Evolutionary conservation across 768 basidiomycete species (phyloP).

Genomic region (Chalciporus sphaerocephalus): DNA sequence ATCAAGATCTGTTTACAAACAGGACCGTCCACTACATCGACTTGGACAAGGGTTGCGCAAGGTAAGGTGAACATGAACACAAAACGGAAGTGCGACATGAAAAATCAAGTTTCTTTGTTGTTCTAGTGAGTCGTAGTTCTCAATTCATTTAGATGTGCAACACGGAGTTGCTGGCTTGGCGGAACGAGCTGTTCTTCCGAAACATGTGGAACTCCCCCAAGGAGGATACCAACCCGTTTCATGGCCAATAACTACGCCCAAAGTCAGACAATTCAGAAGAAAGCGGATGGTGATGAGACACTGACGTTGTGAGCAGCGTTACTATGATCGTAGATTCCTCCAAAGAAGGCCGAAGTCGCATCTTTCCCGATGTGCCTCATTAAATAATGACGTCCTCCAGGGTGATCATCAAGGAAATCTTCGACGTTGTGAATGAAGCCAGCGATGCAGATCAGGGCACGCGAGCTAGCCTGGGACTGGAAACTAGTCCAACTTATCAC

Average conservation of each 20-base stretch:
- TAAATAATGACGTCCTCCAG: conserved; percentile 82
- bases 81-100: not conserved
- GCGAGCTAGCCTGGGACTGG: conserved; percentile 72
- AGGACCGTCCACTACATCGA: not conserved
- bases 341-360: conserved; percentile 91
- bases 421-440: conserved; percentile 92
- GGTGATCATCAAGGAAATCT: conserved; percentile 84
- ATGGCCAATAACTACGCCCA: conserved; percentile 31
- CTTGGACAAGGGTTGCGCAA: not conserved
- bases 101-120: not conserved
- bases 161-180: conserved; percentile 66
- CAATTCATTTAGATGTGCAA: conserved; percentile 59
- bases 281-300: not conserved
- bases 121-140: conserved; percentile 37
- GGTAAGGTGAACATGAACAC: not conserved
- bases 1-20: not conserved
- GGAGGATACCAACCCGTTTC: conserved; percentile 55
- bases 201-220: conserved; percentile 50
- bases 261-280: conserved; percentile 4
- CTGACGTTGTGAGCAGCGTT: conserved; percentile 83
- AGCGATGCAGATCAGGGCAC: conserved; percentile 80
- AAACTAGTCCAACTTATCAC: conserved; percentile 85
- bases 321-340: conserved; percentile 84
- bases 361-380: conserved; percentile 86
- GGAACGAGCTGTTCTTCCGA: conserved; percentile 62